phyloP scores from a whole-genome alignment of 176 grass and related monocot genomes.

The Zoysia pacifica region DNA sequence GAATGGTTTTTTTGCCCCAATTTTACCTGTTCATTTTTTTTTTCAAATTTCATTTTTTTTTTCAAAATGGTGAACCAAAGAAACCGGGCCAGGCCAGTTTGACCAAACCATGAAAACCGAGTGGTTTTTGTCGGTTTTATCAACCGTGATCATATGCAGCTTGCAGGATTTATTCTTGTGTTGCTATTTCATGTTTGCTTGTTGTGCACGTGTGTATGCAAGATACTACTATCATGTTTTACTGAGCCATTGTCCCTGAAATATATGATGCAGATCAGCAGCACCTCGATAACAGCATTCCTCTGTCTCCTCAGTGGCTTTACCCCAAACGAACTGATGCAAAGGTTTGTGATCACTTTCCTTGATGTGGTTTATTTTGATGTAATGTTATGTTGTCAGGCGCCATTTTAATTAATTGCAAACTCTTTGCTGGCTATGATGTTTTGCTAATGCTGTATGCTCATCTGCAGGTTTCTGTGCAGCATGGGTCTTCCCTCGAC shows the following conservation, averaged over 20 bases:
- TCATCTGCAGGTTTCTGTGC: slow-evolving; percentile 30
- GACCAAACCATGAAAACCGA: too few relatives aligned
- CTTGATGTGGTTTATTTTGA: slow-evolving; percentile 6
- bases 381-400: neutral
- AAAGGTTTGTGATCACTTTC: slow-evolving; percentile 53
- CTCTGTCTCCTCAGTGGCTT: slow-evolving; percentile 97
- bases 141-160: neutral
- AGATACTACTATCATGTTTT: neutral
- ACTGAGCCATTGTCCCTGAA: slow-evolving; percentile 38
- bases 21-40: too few relatives aligned
- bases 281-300: slow-evolving; percentile 78
- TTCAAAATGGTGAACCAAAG: too few relatives aligned
- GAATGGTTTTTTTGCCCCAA: too few relatives aligned
- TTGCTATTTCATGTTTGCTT: neutral
- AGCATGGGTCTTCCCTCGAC: slow-evolving; percentile 58
- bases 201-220: slow-evolving; percentile 1
- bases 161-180: neutral
- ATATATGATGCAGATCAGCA: slow-evolving; percentile 68
- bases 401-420: neutral
- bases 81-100: too few relatives aligned
- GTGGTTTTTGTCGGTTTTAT: too few relatives aligned
- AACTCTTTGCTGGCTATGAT: neutral
- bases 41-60: too few relatives aligned
- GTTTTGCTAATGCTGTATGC: neutral
- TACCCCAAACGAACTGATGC: slow-evolving; percentile 80